A percentile compares a stretch with the other conserved stretches of the same genome.
Evolutionary conservation across 179 eudicot genomes (phyloP).

Genomic region (Amaranthus tricolor): DNA sequence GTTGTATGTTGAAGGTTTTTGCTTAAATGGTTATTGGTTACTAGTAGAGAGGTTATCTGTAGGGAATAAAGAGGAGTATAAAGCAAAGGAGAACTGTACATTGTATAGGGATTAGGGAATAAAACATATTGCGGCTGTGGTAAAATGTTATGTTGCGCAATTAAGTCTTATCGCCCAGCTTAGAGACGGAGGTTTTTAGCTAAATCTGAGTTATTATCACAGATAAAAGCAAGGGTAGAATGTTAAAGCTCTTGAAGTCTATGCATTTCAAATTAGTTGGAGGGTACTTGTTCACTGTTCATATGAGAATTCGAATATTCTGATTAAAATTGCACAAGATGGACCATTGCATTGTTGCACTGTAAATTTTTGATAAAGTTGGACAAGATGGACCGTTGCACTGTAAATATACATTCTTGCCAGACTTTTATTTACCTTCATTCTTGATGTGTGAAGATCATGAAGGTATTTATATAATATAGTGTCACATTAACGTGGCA

Average conservation of each 20-base stretch:
- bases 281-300: neutral
- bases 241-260: neutral
- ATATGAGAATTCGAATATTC: neutral
- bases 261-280: neutral
- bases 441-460: neutral
- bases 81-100: neutral
- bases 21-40: neutral
- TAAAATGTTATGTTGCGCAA: neutral
- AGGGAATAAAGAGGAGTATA: neutral
- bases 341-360: neutral
- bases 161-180: neutral
- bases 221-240: neutral
- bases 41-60: neutral
- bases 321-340: neutral
- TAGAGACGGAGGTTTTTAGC: neutral
- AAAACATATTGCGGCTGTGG: neutral
- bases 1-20: neutral
- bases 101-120: neutral
- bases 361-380: neutral
- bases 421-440: neutral
- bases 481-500: neutral
- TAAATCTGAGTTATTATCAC: neutral
- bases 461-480: neutral
- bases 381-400: neutral
- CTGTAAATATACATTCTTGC: neutral